Evolutionary conservation across 257 asterid species (phyloP).

Genomic region (Petunia secreta): DNA sequence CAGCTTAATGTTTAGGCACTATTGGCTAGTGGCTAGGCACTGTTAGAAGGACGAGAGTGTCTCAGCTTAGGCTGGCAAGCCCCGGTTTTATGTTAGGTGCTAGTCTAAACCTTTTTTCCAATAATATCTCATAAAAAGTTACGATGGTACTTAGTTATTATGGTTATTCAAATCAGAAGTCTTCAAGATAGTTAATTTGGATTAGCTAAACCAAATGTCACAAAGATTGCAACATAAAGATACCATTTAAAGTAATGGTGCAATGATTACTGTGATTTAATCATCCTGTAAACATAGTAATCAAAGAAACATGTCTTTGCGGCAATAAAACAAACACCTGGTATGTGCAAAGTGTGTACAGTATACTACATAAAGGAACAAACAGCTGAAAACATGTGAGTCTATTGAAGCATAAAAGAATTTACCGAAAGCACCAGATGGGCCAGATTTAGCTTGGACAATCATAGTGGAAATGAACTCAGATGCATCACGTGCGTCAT

Average conservation of each 20-base stretch:
- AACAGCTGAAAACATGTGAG: too few species aligned
- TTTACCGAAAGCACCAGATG: constrained; percentile 89
- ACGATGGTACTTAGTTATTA: not conserved
- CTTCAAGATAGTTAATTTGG: constrained; percentile 9
- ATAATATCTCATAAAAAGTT: not conserved
- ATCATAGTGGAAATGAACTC: constrained; percentile 83
- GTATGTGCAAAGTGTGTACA: not conserved
- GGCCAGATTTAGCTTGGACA: constrained; percentile 92
- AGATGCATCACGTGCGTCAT: constrained; percentile 91
- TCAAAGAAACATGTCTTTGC: not conserved
- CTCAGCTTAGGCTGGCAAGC: not conserved
- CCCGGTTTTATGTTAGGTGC: not conserved
- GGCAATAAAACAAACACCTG: constrained; percentile 17
- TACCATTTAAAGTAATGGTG: not conserved
- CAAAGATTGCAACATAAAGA: not conserved
- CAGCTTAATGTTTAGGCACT: not conserved
- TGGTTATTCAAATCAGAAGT: not conserved
- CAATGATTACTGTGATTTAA: not conserved
- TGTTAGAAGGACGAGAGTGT: not conserved
- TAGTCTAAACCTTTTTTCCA: not conserved
- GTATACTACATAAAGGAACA: not conserved
- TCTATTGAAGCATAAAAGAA: not conserved
- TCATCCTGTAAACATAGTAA: too few species aligned
- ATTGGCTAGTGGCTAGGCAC: not conserved
- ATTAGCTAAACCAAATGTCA: not conserved